Percentiles rank a stretch among this genome's conserved stretches.
These are phyloP conservation scores for Punctularia strigosozonata DNA, from an alignment of 768 basidiomycete genomes.

Conservation along the genomic window DNA sequence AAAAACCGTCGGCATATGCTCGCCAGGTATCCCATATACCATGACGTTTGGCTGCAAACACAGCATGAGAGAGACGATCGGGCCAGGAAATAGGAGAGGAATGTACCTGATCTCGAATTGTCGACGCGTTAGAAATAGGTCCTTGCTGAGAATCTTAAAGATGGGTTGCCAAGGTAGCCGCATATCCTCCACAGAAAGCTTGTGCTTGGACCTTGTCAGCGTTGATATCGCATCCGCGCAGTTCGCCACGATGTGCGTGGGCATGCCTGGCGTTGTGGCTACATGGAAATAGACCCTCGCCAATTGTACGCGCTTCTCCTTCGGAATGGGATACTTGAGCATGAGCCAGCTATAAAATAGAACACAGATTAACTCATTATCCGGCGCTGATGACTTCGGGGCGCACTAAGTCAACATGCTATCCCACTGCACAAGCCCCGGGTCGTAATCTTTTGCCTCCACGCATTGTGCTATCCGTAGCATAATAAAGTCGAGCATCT, in stretches of 20 bases:
- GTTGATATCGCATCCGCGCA: constrained; percentile 51
- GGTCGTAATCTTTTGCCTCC: constrained; percentile 73
- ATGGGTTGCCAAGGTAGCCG: constrained; percentile 76
- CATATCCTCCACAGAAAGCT: constrained; percentile 67
- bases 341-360: constrained; percentile 59
- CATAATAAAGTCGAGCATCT: constrained; percentile 63
- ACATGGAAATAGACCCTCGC: constrained; percentile 74
- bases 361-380: background rate
- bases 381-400: background rate
- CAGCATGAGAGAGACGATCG: background rate
- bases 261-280: constrained; percentile 66
- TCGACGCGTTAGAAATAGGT: constrained; percentile 65
- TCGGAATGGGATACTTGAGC: constrained; percentile 81
- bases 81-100: background rate
- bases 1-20: constrained; percentile 70
- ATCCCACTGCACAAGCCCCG: constrained; percentile 74
- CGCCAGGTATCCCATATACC: constrained; percentile 66
- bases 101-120: constrained; percentile 72
- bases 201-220: constrained; percentile 58
- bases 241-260: constrained; percentile 52
- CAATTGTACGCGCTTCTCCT: constrained; percentile 60
- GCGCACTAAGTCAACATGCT: constrained; percentile 63
- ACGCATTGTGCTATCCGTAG: constrained; percentile 60
- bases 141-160: constrained; percentile 55
- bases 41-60: constrained; percentile 49